Conservation (phyloP, 179 eudicot genomes). For the Vitellaria paradoxa region DNA sequence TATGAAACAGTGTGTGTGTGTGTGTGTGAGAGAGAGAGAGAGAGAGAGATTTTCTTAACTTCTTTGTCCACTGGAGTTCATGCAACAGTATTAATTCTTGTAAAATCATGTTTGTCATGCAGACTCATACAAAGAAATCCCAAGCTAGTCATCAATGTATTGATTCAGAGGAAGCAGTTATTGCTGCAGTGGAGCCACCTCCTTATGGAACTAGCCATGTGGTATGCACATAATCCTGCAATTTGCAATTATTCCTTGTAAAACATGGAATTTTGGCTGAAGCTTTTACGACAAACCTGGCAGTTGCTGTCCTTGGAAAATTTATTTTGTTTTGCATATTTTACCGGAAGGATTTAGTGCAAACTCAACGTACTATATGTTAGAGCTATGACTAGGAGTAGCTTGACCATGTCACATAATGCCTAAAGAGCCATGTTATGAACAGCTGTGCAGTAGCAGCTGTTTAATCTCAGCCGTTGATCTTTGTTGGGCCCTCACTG, state of each 20-base stretch:
- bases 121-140: constrained; percentile 84
- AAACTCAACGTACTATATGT: background rate
- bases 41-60: background rate
- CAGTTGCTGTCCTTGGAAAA: background rate
- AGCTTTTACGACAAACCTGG: background rate
- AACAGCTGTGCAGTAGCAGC: no score
- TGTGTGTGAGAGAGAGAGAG: background rate
- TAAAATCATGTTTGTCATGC: constrained; percentile 21
- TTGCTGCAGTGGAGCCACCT: constrained; percentile 62
- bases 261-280: constrained; percentile 8
- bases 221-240: constrained; percentile 39
- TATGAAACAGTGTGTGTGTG: background rate
- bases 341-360: background rate
- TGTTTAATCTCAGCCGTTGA: no score
- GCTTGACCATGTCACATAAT: background rate
- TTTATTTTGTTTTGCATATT: background rate
- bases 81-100: background rate
- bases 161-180: constrained; percentile 40
- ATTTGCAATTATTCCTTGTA: background rate
- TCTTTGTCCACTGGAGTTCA: background rate
- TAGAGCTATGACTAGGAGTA: background rate
- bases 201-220: constrained; percentile 78
- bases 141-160: constrained; percentile 28
- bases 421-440: background rate
- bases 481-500: no score